Evolutionary conservation across 2,329 filamentous ascomycete genomes (phyloP).

Genomic region (Monosporascus sp.): DNA sequence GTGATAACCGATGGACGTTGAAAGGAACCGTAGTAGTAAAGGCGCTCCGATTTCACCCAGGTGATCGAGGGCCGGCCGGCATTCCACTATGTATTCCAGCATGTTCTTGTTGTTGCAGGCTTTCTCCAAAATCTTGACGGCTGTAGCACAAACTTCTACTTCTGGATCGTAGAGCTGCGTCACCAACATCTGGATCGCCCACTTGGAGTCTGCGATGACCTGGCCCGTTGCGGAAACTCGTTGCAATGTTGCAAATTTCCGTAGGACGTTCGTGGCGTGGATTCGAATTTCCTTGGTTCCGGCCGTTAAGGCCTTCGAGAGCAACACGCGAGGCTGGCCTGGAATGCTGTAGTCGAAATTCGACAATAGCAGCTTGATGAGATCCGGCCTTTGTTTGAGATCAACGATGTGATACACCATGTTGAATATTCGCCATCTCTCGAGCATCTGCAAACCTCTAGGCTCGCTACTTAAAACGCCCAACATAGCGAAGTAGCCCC

Average conservation of each 20-base stretch:
- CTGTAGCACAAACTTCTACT: slow-evolving; percentile 91
- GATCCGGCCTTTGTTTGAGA: slow-evolving; percentile 80
- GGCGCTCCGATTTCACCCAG: slow-evolving; percentile 95
- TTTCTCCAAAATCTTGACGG: slow-evolving; percentile 95
- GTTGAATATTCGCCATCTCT: slow-evolving; percentile 96
- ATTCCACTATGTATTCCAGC: slow-evolving; percentile 94
- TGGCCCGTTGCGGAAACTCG: slow-evolving; percentile 32
- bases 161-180: slow-evolving; percentile 97
- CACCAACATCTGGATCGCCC: slow-evolving; percentile 96
- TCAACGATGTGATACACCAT: slow-evolving; percentile 99
- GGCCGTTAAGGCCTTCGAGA: slow-evolving; percentile 89
- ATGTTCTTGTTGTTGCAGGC: slow-evolving; percentile 89
- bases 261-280: slow-evolving; percentile 77
- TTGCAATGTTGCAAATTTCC: slow-evolving; percentile 72
- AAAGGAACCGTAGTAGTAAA: slow-evolving; percentile 83
- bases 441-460: slow-evolving; percentile 81
- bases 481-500: slow-evolving; percentile 90
- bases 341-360: slow-evolving; percentile 89
- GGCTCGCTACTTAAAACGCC: slow-evolving; percentile 79
- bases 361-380: slow-evolving; percentile 81
- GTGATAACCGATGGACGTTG: slow-evolving; percentile 94
- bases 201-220: slow-evolving; percentile 68
- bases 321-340: slow-evolving; percentile 83
- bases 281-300: slow-evolving; percentile 90
- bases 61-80: slow-evolving; percentile 88